Percentiles rank a stretch among this genome's conserved stretches.
Evolutionary conservation across 371 early-diverging fungal genomes (phyloP).

Genomic region (Dinochytrium kinnereticum): DNA sequence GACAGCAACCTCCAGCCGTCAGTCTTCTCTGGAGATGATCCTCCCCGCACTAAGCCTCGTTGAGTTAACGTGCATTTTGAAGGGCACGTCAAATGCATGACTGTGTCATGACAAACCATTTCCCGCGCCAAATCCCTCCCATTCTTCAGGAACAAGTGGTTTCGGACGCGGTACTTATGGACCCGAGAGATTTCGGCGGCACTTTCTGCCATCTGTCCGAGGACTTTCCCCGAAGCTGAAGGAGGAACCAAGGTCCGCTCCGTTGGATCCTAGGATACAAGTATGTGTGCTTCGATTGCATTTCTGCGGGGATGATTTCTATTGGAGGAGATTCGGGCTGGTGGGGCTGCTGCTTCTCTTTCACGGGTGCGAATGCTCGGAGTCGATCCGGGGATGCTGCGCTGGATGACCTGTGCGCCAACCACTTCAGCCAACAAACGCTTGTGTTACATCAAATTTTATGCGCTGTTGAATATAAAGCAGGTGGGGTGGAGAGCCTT

Average conservation of each 20-base stretch:
- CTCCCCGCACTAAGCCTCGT: background rate
- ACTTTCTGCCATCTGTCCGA: background rate
- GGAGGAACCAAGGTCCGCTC: background rate
- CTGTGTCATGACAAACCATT: background rate
- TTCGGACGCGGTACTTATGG: no score
- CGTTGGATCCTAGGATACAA: background rate
- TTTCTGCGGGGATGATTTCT: background rate
- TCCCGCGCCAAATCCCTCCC: no score
- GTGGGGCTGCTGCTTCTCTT: no score
- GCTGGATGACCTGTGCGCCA: background rate
- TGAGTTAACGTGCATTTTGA: background rate
- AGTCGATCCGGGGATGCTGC: background rate
- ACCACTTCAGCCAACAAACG: background rate
- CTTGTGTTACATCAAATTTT: background rate
- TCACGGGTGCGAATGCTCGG: background rate
- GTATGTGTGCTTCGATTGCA: background rate
- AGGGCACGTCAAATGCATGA: background rate
- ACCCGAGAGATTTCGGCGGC: background rate
- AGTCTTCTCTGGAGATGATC: no score
- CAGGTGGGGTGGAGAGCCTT: no score
- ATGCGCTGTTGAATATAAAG: no score
- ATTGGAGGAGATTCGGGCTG: no score
- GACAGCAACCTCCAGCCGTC: no score
- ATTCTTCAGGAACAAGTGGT: no score
- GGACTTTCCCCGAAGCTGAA: background rate